Evolutionary conservation across 129 eudicot species (phyloP).

Genomic region (Escallonia rubra): DNA sequence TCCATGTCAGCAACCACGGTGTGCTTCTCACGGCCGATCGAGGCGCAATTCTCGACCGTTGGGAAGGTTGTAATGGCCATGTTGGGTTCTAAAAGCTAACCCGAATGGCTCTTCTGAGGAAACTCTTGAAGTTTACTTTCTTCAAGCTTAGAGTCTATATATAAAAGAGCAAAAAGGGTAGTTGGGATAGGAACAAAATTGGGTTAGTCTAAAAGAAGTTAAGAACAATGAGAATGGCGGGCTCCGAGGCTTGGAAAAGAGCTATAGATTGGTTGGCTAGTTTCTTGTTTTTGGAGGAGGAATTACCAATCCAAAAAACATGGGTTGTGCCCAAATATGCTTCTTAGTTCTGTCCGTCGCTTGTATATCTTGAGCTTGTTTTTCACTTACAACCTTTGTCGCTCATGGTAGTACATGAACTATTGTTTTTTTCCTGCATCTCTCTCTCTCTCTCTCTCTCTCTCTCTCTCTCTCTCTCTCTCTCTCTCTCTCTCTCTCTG

Average conservation of each 20-base stretch:
- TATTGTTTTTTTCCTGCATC: too few relatives aligned
- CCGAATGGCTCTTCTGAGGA: background rate
- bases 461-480: too few relatives aligned
- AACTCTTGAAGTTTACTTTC: constrained; percentile 5
- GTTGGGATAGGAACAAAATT: background rate
- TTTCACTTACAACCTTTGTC: too few relatives aligned
- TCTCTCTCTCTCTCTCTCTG: too few relatives aligned
- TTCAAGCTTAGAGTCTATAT: background rate
- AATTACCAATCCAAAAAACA: background rate
- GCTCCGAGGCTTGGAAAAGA: constrained; percentile 1
- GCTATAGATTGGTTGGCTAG: background rate
- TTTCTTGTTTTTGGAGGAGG: constrained; percentile 7
- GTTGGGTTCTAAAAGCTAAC: background rate
- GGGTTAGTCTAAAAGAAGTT: background rate
- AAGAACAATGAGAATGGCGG: background rate
- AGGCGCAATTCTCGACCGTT: constrained; percentile 16
- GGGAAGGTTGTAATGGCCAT: constrained; percentile 16
- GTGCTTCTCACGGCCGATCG: constrained; percentile 24
- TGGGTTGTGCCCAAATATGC: background rate
- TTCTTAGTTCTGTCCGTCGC: background rate
- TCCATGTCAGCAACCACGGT: constrained; percentile 39
- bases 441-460: too few relatives aligned
- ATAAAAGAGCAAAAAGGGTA: background rate
- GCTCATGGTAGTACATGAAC: too few relatives aligned
- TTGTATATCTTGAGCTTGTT: background rate